Evolutionary conservation across 352 stramenopile species (phyloP), one percentile per base, ranked within the genome.

Genomic region (Phytophthora pinifolia): DNA sequence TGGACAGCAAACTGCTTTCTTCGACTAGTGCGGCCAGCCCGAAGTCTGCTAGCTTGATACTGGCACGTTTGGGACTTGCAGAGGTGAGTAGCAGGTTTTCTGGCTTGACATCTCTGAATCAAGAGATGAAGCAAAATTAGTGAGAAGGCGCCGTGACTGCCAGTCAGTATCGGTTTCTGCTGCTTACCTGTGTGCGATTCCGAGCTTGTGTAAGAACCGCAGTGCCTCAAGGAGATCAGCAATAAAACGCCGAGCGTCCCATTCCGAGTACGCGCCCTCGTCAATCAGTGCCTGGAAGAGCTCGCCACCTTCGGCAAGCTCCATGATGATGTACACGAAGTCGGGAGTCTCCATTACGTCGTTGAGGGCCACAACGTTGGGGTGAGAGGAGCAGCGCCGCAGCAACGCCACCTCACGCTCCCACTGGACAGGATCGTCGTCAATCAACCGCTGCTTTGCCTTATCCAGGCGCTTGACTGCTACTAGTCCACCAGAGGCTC

Each of bases 31-130:
- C 83, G n/a, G 88, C 84, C 14, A 89, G 62, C 22, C 86, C 83
- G 62, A 96, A 96, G 64, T 96, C 86, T 2, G 77, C 83, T 10
- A 96, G 52, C 62, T 95, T 94, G 35, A 96, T 86, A 18, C 62
- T 73, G 25, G 77, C 86, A 12, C 56, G 60, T 29, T 85, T 87
- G 14, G 80, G 62, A 37, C 94, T 82, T 5, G 65, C 64, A 7
- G 80, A 82, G 6, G 87, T 90, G 18, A 96, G 66, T 33, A 96
- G 55, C 33, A 96, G 66, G 44, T 96, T 96, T 53, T 96, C 86
- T 1, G 86, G 86, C 51, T 93, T 96, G 36, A 96, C 74, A 43
- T 76, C 85, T 56, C 67, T 92, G 42, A 4, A 61, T 56, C 12
- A 69, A 46, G 10, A 58, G 43, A 29, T 27, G 36, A 30, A 70